phyloP scores from a whole-genome alignment of 441 rosid species.

The Pelargonium australe region DNA sequence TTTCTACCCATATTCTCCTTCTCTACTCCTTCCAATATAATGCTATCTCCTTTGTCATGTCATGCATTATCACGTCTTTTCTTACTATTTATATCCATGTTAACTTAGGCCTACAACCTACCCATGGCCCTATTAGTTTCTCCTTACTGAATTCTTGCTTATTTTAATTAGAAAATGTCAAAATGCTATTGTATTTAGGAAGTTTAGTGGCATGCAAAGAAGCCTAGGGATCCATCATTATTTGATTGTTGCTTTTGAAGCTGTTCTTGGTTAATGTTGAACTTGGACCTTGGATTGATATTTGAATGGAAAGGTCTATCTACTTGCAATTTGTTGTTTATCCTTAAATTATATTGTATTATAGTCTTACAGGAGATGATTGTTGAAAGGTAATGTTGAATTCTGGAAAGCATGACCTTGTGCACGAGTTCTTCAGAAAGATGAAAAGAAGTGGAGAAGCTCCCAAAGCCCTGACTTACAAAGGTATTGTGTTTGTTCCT shows the following conservation, averaged over 20 bases:
- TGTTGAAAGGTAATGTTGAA: conserved; percentile 84
- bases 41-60: too few species aligned
- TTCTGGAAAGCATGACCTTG: conserved; percentile 75
- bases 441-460: conserved; percentile 71
- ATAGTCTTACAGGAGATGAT: conserved; percentile 49
- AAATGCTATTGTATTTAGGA: not conserved
- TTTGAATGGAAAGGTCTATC: not conserved
- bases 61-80: too few species aligned
- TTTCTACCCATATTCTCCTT: too few species aligned
- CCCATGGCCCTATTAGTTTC: too few species aligned
- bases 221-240: not conserved
- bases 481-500: conserved; percentile 37
- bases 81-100: too few species aligned
- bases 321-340: conserved; percentile 10
- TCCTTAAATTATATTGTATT: conserved; percentile 27
- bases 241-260: not conserved
- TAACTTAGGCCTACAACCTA: too few species aligned
- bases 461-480: conserved; percentile 69
- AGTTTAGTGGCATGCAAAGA: not conserved
- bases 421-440: conserved; percentile 56
- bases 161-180: not conserved
- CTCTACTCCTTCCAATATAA: too few species aligned
- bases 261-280: not conserved
- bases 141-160: not conserved
- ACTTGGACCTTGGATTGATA: not conserved